These are phyloP conservation scores for Colletotrichum scovillei DNA, from an alignment of 2,329 filamentous ascomycete species.

Conservation along the genomic window DNA sequence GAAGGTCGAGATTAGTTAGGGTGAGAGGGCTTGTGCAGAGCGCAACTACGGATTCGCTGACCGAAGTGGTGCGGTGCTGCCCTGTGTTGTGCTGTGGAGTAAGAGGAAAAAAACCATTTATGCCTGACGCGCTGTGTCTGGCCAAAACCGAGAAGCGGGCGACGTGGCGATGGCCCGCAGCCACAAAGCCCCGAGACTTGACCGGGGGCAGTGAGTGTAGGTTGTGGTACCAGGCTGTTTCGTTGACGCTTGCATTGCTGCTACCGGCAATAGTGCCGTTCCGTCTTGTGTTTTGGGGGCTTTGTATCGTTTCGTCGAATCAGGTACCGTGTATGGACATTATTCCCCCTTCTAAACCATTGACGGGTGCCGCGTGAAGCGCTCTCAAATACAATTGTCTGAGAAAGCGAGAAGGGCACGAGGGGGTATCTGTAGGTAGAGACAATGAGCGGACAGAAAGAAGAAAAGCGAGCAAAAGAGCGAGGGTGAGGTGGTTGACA, in stretches of 20 bases:
- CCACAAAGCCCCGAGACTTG: background rate
- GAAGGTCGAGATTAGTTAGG: background rate
- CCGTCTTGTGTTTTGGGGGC: slow-evolving; percentile 17
- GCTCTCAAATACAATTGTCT: slow-evolving; percentile 9
- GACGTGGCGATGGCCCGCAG: slow-evolving; percentile 24
- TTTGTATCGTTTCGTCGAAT: slow-evolving; percentile 9
- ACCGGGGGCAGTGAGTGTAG: no score
- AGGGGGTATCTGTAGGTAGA: background rate
- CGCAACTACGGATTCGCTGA: background rate
- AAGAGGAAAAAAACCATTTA: background rate
- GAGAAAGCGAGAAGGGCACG: background rate
- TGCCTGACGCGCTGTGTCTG: background rate
- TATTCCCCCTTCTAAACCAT: background rate
- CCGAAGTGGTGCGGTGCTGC: background rate
- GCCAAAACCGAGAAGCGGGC: background rate
- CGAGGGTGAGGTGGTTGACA: background rate
- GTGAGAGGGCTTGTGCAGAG: background rate
- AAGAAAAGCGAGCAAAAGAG: background rate
- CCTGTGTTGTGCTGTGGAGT: background rate
- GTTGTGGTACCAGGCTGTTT: background rate
- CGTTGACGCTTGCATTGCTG: slow-evolving; percentile 18
- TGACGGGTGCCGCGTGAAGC: background rate
- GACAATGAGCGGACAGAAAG: background rate
- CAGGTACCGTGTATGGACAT: background rate
- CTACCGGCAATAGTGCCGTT: slow-evolving; percentile 12